Evolutionary conservation across 371 early-diverging fungal genomes (phyloP), one percentile per base, ranked within the genome.

Genomic region (Basidiobolus meristosporus): DNA sequence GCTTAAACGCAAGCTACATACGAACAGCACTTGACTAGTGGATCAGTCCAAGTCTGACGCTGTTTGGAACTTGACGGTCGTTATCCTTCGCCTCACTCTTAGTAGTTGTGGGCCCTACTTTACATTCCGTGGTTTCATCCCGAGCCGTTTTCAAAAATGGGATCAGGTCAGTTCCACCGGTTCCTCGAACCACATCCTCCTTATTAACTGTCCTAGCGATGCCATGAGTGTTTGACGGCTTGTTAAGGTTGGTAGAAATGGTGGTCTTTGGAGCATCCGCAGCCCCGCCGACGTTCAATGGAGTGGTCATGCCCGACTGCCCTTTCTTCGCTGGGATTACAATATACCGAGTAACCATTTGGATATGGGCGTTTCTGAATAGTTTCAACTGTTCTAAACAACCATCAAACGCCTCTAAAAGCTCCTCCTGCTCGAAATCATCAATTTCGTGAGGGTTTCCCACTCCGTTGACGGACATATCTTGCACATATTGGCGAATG

Each of bases 121-220:
- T 34, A 3, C 16, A 14, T 18, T 53, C 53, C 11, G 51, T 47
- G 6, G 77, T 77, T 42, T 77, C 74, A 42, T 77, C 73, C 7
- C 74, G 61, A 2, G 64, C 63, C 45, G 60, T 68, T 38, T 72
- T 70, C 46, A 77, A 62, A 56, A 96, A 96, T 12, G 90, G 85
- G 36, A 91, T 78, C 14, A 90, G 65, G 45, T 91, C 81, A 2
- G 92, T 92, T 20, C 96, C 96, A n/a, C 96, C 96, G 0, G 96
- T 92, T 21, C 95, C 95, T 9, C 81, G 70, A 7, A 79, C 73
- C 10, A 78, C 68, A 18, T 68, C 59, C 29, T 67, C 53, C n/a
- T n/a, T n/a, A n/a, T n/a, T n/a, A n/a, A n/a, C n/a, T n/a, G n/a
- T n/a, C n/a, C n/a, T n/a, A 10, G 42, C 31, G 15, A 42, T 35